Base-by-base conservation (phyloP, 2,329 filamentous ascomycete genomes). In the Calonectria ilicicola region DNA sequence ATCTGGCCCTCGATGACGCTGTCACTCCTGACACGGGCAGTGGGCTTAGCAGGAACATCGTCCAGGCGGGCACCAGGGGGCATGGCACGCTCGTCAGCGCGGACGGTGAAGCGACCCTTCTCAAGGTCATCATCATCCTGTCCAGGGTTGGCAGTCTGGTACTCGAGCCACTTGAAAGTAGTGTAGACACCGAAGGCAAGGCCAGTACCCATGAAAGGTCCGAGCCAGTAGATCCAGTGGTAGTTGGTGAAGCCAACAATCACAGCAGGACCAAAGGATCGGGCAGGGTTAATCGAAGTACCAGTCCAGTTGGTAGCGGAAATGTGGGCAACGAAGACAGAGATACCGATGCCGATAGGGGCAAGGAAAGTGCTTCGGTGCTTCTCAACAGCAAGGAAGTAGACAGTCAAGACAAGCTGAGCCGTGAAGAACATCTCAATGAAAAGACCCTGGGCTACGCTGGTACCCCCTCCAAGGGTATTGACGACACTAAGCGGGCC, bases 361-460 rank as follows among this genome's bases (percentile, higher is more conserved):
- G 93, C 93, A 1, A 95, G 84, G 79, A 89, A 94, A 0, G 93
- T 95, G 2, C 91, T 90, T 53, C 92, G 91, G 81, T 95, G 93
- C 84, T 95, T 95, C 81, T 94, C 92, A 5, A 91, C 90, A 0
- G 92, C 93, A 53, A 94, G 86, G 89, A 94, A 93, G 81, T 92
- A 90, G 35, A 93, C 90, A 3, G 91, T 89, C 66, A 93, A 85
- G 9, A 93, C 88, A 12, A 94, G 85, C 79, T 92, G 87, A 0
- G 90, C 85, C 0, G 92, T 93, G 44, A 93, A 85, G 77, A 93
- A 91, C 84, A 92, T 89, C 81, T 93, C 92, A 60, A 93, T 88
- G 79, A 93, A 93, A 47, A 93, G 84, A 8, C 92, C 92, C 72
- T 91, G 91, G 0, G 85, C 85, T 12, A 87, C 84, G 70, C 84